These are phyloP conservation scores for Zarea fungicola DNA, from an alignment of 2,329 filamentous ascomycete species.

Conservation along the genomic window DNA sequence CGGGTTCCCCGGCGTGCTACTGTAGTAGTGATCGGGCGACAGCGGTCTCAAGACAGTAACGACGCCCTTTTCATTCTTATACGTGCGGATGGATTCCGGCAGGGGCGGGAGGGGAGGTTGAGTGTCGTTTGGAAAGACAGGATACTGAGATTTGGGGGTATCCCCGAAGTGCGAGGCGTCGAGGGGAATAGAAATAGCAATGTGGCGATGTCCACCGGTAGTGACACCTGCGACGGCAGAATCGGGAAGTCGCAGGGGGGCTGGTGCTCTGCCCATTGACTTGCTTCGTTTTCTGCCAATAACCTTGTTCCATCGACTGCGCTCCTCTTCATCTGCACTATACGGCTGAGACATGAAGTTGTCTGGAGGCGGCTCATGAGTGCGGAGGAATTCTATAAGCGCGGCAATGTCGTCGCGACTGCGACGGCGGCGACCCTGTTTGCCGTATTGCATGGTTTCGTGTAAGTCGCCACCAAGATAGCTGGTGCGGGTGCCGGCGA, in stretches of 20 bases:
- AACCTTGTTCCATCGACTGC: conserved; percentile 36
- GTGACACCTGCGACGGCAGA: conserved; percentile 51
- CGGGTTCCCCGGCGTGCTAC: conserved; percentile 9
- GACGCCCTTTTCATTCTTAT: conserved; percentile 30
- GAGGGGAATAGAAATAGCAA: conserved; percentile 56
- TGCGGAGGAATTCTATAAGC: conserved; percentile 46
- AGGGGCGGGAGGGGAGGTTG: conserved; percentile 14
- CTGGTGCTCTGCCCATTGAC: conserved; percentile 24
- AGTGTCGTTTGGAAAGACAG: conserved; percentile 19
- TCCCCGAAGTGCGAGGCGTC: conserved; percentile 41
- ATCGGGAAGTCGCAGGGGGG: conserved; percentile 44
- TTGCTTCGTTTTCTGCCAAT: conserved; percentile 33
- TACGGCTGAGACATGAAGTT: conserved; percentile 46
- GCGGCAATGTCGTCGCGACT: conserved; percentile 26
- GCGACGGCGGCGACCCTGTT: not conserved
- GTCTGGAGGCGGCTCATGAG: conserved; percentile 41
- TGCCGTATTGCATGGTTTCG: not conserved
- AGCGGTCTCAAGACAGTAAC: conserved; percentile 32
- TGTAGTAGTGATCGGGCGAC: conserved; percentile 21
- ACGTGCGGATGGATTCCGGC: conserved; percentile 23
- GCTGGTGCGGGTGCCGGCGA: conserved; percentile 10
- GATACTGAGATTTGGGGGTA: conserved; percentile 29
- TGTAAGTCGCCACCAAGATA: conserved; percentile 13
- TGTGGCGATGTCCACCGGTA: conserved; percentile 49
- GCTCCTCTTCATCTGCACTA: conserved; percentile 23